These are phyloP conservation scores for Bothriochloa decipiens DNA, from an alignment of 176 grass and related monocot species.

Conservation along the genomic window DNA sequence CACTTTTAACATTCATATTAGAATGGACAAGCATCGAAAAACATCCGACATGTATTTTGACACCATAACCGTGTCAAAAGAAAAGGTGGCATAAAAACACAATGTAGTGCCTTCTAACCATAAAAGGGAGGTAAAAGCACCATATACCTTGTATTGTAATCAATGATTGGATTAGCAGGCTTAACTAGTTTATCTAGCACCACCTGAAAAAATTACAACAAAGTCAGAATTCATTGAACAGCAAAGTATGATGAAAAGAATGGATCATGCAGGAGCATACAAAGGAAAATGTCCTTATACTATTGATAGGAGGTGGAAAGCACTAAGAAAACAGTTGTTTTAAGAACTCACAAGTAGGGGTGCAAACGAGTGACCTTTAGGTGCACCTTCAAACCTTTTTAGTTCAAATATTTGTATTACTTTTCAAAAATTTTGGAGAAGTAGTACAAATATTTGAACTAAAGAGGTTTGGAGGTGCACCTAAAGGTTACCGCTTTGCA, in stretches of 20 bases:
- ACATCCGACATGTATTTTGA: conserved; percentile 15
- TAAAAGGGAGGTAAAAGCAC: conserved; percentile 27
- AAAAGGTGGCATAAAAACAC: neutral
- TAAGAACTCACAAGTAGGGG: conserved; percentile 13
- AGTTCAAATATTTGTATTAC: too few relatives aligned
- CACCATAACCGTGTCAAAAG: neutral
- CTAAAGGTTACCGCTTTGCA: too few relatives aligned
- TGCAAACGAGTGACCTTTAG: too few relatives aligned
- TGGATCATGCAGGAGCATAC: conserved; percentile 16
- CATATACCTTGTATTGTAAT: conserved; percentile 96
- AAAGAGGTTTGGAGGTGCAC: too few relatives aligned
- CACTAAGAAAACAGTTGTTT: neutral
- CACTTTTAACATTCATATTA: conserved; percentile 16
- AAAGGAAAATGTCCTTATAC: conserved; percentile 17
- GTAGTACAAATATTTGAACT: too few relatives aligned
- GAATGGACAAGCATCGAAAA: conserved; percentile 22
- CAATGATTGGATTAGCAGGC: conserved; percentile 77
- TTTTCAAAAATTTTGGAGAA: too few relatives aligned
- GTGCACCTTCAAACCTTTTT: too few relatives aligned
- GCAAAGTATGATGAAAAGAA: conserved; percentile 29
- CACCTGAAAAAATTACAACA: conserved; percentile 62
- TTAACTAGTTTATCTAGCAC: conserved; percentile 94
- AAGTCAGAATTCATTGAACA: neutral
- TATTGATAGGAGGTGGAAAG: neutral
- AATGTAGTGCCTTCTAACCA: neutral